phyloP scores from a whole-genome alignment of 768 basidiomycete species.

The Tephrocybe sp. region DNA sequence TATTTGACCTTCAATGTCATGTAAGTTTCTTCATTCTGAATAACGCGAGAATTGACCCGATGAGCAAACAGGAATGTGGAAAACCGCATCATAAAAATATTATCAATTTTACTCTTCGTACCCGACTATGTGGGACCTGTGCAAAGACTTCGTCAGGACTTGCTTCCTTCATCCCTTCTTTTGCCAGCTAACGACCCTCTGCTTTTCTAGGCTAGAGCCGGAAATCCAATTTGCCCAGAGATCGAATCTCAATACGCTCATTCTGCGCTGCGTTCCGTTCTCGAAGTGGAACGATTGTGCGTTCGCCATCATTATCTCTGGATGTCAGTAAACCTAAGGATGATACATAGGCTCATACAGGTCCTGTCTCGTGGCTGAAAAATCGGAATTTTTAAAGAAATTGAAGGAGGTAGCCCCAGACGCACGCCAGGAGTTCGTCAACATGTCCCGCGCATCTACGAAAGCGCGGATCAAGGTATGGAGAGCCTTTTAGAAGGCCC shows the following conservation, averaged over 20 bases:
- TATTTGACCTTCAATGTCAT: slow-evolving; percentile 30
- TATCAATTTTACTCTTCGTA: slow-evolving; percentile 25
- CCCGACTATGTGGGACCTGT: slow-evolving; percentile 25
- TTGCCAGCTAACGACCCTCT: neutral
- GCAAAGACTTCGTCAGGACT: slow-evolving; percentile 18
- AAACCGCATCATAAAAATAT: slow-evolving; percentile 10
- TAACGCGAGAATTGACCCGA: neutral
- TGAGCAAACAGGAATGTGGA: slow-evolving; percentile 19
- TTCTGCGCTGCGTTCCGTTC: slow-evolving; percentile 22
- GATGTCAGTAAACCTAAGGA: too few relatives aligned
- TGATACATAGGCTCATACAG: slow-evolving; percentile 7
- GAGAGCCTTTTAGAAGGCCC: too few relatives aligned
- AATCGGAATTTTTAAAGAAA: slow-evolving; percentile 19
- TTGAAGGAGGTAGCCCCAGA: slow-evolving; percentile 1
- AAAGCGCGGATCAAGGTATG: slow-evolving; percentile 13
- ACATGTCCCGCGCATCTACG: neutral
- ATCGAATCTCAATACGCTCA: slow-evolving; percentile 14
- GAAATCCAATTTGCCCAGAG: slow-evolving; percentile 13
- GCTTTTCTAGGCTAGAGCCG: slow-evolving; percentile 10
- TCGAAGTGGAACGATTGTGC: too few relatives aligned
- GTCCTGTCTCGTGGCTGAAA: slow-evolving; percentile 17
- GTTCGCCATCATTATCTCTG: too few relatives aligned
- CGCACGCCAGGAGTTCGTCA: slow-evolving; percentile 18
- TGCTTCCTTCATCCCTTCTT: neutral
- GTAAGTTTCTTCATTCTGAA: slow-evolving; percentile 12